Base-by-base conservation (phyloP, 768 basidiomycete species). In the Mycena amicta region DNA sequence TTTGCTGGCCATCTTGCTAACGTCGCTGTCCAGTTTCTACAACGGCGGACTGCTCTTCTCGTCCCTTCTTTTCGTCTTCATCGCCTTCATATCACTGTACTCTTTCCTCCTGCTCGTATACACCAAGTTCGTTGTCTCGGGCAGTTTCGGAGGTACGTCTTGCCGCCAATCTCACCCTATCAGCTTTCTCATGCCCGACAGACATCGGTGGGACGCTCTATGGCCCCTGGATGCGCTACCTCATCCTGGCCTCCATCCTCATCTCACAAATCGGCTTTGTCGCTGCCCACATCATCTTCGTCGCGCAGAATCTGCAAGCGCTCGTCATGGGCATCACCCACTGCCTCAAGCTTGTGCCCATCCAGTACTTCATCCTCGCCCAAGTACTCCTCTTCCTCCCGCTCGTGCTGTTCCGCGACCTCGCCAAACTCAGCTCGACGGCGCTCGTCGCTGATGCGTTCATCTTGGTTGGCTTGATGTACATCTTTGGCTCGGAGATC, bases 31-130 rank as follows among this genome's bases (percentile, higher is more conserved):
- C 43, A 95, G 93, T 52, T 99, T 99, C 78, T 88, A 86, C 77
- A 99, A 98, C 61, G 97, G 97, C 53, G 95, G 96, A 11, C 79
- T 98, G 50, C 74, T 98, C 30, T 99, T 99, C 75, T 98, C 96
- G 5, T 62, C 82, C 27, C 53, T 94, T 55, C 83, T 88, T 2
- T 86, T 99, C 65, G 74, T 87, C 5, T 80, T 85, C 69, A 93
- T 98, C 66, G 95, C 95, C 16, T 67, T 84, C 37, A 85, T 98
- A 53, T 97, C 94, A 2, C 75, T 98, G 3, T 93, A 93, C 75
- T 94, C 95, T 0, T 99, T 98, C 83, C 75, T 99, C 26, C 83
- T 99, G 0, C 83, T 99, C 52, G 86, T 96, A 39, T 80, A 89
- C 71, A 87, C 94, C 41, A 94, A 97, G 61, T 86, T 92, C 52